Percentiles rank a stretch among this genome's conserved stretches.
These are phyloP conservation scores for Phylloporus sp. DNA, from an alignment of 768 basidiomycete species.

Conservation along the genomic window DNA sequence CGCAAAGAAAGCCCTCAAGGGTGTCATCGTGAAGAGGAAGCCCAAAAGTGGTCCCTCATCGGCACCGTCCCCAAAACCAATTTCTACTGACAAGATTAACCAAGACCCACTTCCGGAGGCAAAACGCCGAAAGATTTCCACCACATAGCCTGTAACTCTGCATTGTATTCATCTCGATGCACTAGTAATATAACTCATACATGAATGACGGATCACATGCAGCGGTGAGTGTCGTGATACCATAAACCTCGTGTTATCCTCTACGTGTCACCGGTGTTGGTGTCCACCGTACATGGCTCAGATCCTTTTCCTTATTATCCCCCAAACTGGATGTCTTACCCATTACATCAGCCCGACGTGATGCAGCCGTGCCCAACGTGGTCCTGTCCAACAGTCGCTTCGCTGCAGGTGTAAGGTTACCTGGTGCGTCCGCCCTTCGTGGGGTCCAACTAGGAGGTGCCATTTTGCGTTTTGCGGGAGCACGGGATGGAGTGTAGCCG, in stretches of 20 bases:
- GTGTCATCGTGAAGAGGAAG: conserved; percentile 79
- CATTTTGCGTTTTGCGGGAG: conserved; percentile 50
- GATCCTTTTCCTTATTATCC: conserved; percentile 53
- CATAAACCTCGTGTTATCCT: conserved; percentile 11
- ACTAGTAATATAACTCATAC: conserved; percentile 10
- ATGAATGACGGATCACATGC: neutral
- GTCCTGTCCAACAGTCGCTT: conserved; percentile 70
- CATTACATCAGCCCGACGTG: conserved; percentile 67
- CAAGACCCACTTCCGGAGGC: conserved; percentile 37
- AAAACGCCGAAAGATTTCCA: conserved; percentile 58
- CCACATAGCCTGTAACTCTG: conserved; percentile 20
- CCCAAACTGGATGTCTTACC: conserved; percentile 57
- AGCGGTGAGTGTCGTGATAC: conserved; percentile 3
- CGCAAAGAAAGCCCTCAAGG: conserved; percentile 64
- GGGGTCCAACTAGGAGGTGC: conserved; percentile 80
- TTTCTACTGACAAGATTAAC: conserved; percentile 18
- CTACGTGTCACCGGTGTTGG: conserved; percentile 57
- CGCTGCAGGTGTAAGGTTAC: conserved; percentile 84
- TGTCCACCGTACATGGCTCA: conserved; percentile 72
- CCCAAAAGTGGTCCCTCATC: conserved; percentile 36
- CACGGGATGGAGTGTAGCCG: conserved; percentile 34
- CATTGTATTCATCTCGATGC: conserved; percentile 11
- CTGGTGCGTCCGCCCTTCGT: conserved; percentile 63
- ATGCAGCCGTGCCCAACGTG: conserved; percentile 59
- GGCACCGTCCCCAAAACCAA: conserved; percentile 14